phyloP scores from a whole-genome alignment of 768 basidiomycete genomes.

The Pulveroboletus ravenelii region DNA sequence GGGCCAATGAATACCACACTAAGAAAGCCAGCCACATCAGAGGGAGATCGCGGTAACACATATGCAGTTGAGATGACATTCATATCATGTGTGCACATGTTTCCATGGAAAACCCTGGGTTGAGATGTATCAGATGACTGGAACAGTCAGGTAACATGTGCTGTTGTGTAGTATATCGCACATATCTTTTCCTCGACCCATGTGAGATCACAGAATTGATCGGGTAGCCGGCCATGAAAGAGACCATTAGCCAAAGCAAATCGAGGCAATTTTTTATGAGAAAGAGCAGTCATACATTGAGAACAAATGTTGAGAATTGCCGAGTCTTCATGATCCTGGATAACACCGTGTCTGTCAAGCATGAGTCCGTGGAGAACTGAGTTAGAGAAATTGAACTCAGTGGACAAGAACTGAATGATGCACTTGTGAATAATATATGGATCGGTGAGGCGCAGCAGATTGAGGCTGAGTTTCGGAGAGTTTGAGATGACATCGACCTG shows the following conservation, averaged over 20 bases:
- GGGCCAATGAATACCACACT: constrained; percentile 30
- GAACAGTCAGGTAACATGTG: constrained; percentile 26
- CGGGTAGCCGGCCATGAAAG: not conserved
- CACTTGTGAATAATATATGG: too few species aligned
- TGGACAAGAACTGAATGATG: too few species aligned
- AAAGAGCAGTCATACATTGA: too few species aligned
- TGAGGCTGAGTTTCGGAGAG: too few species aligned
- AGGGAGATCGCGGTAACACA: constrained; percentile 23
- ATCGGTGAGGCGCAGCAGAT: too few species aligned
- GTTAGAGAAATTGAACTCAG: too few species aligned
- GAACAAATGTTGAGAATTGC: too few species aligned
- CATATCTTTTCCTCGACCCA: constrained; percentile 22
- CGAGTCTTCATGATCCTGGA: too few species aligned
- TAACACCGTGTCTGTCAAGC: too few species aligned
- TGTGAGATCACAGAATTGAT: not conserved
- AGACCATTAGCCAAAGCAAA: not conserved
- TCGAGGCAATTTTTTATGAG: not conserved
- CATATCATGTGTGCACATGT: constrained; percentile 33
- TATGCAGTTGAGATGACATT: constrained; percentile 29
- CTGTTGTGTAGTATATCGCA: constrained; percentile 24
- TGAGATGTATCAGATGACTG: constrained; percentile 18
- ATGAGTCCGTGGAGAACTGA: too few species aligned
- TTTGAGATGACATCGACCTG: too few species aligned
- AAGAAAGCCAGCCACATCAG: constrained; percentile 24
- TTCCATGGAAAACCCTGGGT: constrained; percentile 29